Evolutionary conservation across 73 alveolate genomes (phyloP).

Genomic region (Blepharisma stoltei): DNA sequence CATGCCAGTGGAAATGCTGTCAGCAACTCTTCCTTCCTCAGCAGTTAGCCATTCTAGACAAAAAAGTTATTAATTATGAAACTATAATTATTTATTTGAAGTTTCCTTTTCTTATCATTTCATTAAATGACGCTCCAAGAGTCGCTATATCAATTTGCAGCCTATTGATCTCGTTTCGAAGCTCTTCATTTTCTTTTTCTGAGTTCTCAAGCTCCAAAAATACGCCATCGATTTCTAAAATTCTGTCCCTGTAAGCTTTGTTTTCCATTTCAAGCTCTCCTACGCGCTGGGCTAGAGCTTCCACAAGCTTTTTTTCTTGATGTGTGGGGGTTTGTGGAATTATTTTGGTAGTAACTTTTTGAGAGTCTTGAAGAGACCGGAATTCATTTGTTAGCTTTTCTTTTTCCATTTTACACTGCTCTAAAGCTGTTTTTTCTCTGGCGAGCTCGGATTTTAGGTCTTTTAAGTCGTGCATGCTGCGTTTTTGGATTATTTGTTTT

Average conservation of each 20-base stretch:
- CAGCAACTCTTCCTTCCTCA: too few species aligned
- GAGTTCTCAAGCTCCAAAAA: background rate
- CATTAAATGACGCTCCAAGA: too few species aligned
- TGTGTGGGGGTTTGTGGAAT: constrained; percentile 4
- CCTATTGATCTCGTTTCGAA: background rate
- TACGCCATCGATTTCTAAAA: background rate
- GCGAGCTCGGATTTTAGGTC: constrained; percentile 24
- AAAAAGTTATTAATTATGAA: too few species aligned
- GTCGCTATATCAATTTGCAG: background rate
- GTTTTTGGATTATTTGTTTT: constrained; percentile 22
- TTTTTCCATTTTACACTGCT: constrained; percentile 17
- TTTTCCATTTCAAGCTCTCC: constrained; percentile 12
- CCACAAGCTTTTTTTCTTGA: constrained; percentile 18
- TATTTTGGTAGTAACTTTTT: background rate
- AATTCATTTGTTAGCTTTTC: constrained; percentile 13
- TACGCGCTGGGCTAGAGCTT: constrained; percentile 2
- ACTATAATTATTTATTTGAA: too few species aligned
- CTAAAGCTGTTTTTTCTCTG: background rate
- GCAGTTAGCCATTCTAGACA: too few species aligned
- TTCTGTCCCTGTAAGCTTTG: background rate
- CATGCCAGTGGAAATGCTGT: too few species aligned
- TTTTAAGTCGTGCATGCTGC: constrained; percentile 22
- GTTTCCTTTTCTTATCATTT: too few species aligned
- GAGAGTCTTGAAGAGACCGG: background rate
- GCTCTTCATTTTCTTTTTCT: constrained; percentile 14